These are phyloP conservation scores for Fusarium buxicola DNA, from an alignment of 2,329 filamentous ascomycete species.

Conservation along the genomic window DNA sequence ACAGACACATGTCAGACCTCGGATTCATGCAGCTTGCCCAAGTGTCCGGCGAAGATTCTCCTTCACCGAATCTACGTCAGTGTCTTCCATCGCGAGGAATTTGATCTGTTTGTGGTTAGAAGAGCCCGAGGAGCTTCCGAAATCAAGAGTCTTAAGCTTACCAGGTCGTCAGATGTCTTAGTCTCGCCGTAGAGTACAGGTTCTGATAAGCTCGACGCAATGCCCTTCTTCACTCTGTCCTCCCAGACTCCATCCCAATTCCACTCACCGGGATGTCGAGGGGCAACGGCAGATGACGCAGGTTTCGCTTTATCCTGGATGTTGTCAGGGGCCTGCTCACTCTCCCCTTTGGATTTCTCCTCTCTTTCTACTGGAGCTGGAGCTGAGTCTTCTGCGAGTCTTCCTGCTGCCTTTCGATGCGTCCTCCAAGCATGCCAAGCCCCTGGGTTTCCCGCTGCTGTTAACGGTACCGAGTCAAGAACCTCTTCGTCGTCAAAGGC, in stretches of 20 bases:
- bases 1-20: background rate
- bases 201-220: constrained; percentile 83
- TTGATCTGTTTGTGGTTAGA: constrained; percentile 63
- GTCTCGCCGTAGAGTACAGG: constrained; percentile 78
- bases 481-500: constrained; percentile 83
- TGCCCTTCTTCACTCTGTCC: constrained; percentile 82
- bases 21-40: constrained; percentile 47
- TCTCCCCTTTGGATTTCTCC: background rate
- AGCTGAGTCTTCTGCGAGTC: constrained; percentile 34
- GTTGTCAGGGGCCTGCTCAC: constrained; percentile 16
- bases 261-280: constrained; percentile 78
- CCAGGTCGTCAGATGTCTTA: constrained; percentile 75
- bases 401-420: constrained; percentile 62
- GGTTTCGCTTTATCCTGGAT: constrained; percentile 26
- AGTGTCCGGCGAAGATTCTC: constrained; percentile 68
- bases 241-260: constrained; percentile 99
- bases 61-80: constrained; percentile 68
- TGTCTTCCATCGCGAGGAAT: constrained; percentile 73
- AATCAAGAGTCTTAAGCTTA: constrained; percentile 57
- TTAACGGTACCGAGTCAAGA: constrained; percentile 81
- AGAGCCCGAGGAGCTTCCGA: background rate
- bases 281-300: constrained; percentile 6
- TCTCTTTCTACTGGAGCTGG: constrained; percentile 1
- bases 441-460: constrained; percentile 87
- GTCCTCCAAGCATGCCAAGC: constrained; percentile 95